Conservation (phyloP, 495 filamentous ascomycete genomes). For the Penicillium subrubescens region DNA sequence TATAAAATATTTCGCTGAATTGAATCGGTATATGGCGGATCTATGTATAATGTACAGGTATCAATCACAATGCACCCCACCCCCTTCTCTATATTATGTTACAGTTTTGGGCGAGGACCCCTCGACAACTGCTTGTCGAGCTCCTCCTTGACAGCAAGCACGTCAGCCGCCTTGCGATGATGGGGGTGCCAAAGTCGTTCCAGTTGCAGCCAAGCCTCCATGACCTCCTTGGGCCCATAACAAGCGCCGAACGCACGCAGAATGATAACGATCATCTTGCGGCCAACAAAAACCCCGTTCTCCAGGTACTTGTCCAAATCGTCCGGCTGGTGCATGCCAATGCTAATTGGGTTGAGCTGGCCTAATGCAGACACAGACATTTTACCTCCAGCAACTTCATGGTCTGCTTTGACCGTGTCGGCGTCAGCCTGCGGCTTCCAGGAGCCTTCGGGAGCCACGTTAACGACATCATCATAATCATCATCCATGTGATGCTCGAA, state of each 20-base stretch:
- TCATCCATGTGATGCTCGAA: not conserved
- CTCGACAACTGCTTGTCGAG: slow-evolving; percentile 39
- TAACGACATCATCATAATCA: not conserved
- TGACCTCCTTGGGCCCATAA: slow-evolving; percentile 38
- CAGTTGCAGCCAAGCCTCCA: slow-evolving; percentile 46
- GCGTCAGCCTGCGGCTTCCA: not conserved
- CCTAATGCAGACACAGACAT: not conserved
- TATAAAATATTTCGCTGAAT: not conserved
- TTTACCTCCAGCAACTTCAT: not conserved
- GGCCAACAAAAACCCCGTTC: slow-evolving; percentile 48
- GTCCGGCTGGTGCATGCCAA: slow-evolving; percentile 13
- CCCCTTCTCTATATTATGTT: slow-evolving; percentile 9
- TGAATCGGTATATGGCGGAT: slow-evolving; percentile 34
- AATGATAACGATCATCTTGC: slow-evolving; percentile 43
- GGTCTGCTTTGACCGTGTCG: not conserved
- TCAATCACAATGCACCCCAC: slow-evolving; percentile 7
- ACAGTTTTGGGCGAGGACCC: slow-evolving; percentile 12
- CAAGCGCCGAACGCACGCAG: slow-evolving; percentile 48
- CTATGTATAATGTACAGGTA: slow-evolving; percentile 39
- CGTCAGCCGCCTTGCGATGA: slow-evolving; percentile 41
- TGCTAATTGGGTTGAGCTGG: not conserved
- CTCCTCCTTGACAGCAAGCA: slow-evolving; percentile 42
- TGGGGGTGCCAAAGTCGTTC: slow-evolving; percentile 45
- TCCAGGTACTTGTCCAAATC: slow-evolving; percentile 34
- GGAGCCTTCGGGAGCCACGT: not conserved